Conservation (phyloP, 441 rosid genomes). For the Cnidoscolus chayamansa region DNA sequence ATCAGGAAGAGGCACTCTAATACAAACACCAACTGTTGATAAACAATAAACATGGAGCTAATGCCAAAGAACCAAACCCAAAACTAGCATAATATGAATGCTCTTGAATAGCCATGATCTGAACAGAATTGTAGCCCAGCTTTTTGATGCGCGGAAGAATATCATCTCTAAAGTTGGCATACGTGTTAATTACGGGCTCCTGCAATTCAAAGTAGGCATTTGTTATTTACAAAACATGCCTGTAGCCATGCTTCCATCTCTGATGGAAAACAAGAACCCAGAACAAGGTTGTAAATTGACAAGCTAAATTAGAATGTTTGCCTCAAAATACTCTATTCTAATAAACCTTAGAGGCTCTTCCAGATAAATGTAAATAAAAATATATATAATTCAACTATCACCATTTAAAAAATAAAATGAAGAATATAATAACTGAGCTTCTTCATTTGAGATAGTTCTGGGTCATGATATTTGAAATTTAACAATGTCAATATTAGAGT, state of each 20-base stretch:
- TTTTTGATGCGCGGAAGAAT: conserved; percentile 94
- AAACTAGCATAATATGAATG: conserved; percentile 98
- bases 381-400: background rate
- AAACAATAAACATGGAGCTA: conserved; percentile 5
- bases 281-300: conserved; percentile 2
- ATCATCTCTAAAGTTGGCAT: conserved; percentile 89
- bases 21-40: conserved; percentile 13
- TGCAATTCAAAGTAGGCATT: conserved; percentile 36
- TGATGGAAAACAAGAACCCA: background rate
- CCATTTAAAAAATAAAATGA: no score
- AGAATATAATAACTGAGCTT: background rate
- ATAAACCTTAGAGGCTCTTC: background rate
- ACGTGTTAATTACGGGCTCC: conserved; percentile 86
- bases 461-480: conserved; percentile 2
- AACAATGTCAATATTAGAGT: background rate
- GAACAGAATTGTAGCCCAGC: conserved; percentile 95
- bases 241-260: no score
- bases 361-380: background rate
- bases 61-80: conserved; percentile 56
- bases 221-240: no score
- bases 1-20: conserved; percentile 20
- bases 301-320: background rate
- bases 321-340: background rate
- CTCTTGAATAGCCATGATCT: conserved; percentile 98
- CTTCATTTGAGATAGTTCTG: background rate